Percentiles rank a stretch among this genome's conserved stretches.
These are phyloP conservation scores for Aeschynomene evenia DNA, from an alignment of 306 rosid genomes.

Conservation along the genomic window DNA sequence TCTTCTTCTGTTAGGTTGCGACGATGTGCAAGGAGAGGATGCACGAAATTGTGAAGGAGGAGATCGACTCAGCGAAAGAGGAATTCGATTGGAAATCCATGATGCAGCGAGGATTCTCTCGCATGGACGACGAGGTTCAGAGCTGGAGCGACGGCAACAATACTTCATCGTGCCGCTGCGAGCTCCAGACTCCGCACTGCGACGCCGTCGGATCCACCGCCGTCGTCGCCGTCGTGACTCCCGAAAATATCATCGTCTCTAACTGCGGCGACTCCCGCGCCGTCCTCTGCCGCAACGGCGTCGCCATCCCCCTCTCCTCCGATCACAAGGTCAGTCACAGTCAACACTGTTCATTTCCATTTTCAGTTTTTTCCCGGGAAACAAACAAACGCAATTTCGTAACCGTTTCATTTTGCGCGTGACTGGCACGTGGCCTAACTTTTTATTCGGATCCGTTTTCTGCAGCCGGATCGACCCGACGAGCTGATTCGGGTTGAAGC, in stretches of 20 bases:
- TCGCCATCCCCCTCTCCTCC: constrained; percentile 68
- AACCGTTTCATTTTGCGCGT: neutral
- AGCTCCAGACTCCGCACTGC: constrained; percentile 68
- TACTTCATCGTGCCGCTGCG: constrained; percentile 37
- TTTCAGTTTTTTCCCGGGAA: neutral
- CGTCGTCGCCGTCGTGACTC: constrained; percentile 51
- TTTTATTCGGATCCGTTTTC: neutral
- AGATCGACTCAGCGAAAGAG: neutral
- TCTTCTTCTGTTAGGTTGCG: constrained; percentile 19
- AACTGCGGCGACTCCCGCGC: constrained; percentile 98
- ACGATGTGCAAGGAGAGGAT: constrained; percentile 41
- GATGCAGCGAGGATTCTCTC: constrained; percentile 38
- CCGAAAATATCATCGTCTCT: constrained; percentile 64
- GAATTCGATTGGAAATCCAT: constrained; percentile 3
- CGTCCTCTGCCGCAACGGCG: constrained; percentile 71
- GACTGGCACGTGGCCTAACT: neutral
- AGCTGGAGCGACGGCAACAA: constrained; percentile 23
- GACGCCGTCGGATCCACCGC: constrained; percentile 97
- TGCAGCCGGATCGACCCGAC: constrained; percentile 91
- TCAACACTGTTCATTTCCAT: no score
- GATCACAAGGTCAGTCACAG: constrained; percentile 72
- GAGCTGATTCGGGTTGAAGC: constrained; percentile 73
- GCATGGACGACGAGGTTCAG: constrained; percentile 47
- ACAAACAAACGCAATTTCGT: neutral
- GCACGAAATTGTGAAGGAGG: constrained; percentile 36